Evolutionary conservation across 441 rosid genomes (phyloP).

Genomic region (Theobroma grandiflorum): DNA sequence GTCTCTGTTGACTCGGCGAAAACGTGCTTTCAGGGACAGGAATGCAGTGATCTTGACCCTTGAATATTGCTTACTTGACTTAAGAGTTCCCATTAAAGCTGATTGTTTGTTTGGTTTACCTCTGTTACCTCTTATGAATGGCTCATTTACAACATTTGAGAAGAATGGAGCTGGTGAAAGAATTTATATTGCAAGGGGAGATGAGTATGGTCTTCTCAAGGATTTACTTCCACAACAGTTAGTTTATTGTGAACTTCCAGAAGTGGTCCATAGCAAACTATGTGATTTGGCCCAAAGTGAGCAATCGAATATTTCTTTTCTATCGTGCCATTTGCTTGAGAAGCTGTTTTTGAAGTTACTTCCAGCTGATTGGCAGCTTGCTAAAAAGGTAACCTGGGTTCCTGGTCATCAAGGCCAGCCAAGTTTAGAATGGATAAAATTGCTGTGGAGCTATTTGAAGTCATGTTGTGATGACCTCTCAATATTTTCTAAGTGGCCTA

Average conservation of each 20-base stretch:
- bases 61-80: constrained; percentile 96
- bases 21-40: constrained; percentile 75
- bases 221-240: constrained; percentile 88
- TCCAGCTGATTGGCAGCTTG: constrained; percentile 91
- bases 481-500: constrained; percentile 94
- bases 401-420: constrained; percentile 92
- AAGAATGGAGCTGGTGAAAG: constrained; percentile 85
- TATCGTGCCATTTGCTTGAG: constrained; percentile 89
- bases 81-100: constrained; percentile 53
- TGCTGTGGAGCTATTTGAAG: constrained; percentile 87
- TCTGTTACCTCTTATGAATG: constrained; percentile 91
- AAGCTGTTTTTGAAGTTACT: constrained; percentile 86
- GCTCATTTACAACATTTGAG: constrained; percentile 81
- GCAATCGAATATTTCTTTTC: constrained; percentile 78
- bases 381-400: constrained; percentile 79
- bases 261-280: constrained; percentile 70
- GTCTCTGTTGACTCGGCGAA: constrained; percentile 76
- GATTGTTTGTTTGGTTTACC: constrained; percentile 80
- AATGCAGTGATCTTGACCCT: constrained; percentile 76
- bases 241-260: constrained; percentile 73
- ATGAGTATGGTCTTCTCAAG: constrained; percentile 84
- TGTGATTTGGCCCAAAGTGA: constrained; percentile 78
- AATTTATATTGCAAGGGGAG: constrained; percentile 76
- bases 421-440: constrained; percentile 80
- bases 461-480: constrained; percentile 88